Evolutionary conservation across 2,329 filamentous ascomycete species (phyloP).

Genomic region (Trichophyton verrucosum): DNA sequence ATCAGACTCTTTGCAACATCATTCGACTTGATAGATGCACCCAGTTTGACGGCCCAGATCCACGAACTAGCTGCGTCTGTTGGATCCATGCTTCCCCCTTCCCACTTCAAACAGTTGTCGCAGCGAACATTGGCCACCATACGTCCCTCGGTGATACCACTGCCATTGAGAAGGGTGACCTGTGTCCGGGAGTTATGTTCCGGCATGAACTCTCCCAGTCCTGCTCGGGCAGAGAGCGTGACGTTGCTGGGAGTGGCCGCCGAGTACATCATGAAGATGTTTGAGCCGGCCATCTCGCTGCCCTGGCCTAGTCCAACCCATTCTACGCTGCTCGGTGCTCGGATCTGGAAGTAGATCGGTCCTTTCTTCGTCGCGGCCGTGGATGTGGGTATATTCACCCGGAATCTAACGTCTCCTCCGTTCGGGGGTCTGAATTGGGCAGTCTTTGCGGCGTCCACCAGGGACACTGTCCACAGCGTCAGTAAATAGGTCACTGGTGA

Average conservation of each 20-base stretch:
- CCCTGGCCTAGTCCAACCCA: conserved; percentile 49
- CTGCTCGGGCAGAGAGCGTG: conserved; percentile 43
- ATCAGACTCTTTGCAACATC: conserved; percentile 32
- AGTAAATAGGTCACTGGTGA: not conserved
- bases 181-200: conserved; percentile 30
- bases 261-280: conserved; percentile 50
- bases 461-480: not conserved
- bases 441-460: conserved; percentile 12
- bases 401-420: conserved; percentile 26
- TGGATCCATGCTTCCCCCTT: conserved; percentile 41
- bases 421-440: conserved; percentile 15
- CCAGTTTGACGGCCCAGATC: conserved; percentile 40
- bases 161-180: conserved; percentile 41
- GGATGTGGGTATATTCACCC: conserved; percentile 42
- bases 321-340: conserved; percentile 39
- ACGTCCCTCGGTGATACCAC: conserved; percentile 39
- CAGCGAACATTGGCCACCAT: conserved; percentile 48
- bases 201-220: conserved; percentile 35
- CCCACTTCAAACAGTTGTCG: conserved; percentile 43
- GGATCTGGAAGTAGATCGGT: conserved; percentile 48
- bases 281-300: conserved; percentile 40
- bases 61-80: conserved; percentile 33
- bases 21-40: conserved; percentile 38
- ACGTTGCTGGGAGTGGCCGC: conserved; percentile 38
- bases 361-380: conserved; percentile 41